Base-by-base conservation (phyloP, 129 eudicot genomes). In the Saussurea involucrata region DNA sequence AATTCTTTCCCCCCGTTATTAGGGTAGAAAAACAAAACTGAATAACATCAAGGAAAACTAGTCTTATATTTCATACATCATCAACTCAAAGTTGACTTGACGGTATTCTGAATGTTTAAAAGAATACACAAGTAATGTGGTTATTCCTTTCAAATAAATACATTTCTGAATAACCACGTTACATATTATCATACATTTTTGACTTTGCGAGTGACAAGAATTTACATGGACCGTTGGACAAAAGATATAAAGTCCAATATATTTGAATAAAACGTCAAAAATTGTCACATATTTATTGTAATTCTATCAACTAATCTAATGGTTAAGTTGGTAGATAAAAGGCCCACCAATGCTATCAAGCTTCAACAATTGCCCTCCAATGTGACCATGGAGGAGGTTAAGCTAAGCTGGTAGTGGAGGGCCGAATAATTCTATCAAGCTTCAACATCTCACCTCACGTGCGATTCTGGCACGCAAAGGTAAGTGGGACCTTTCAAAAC, bases 261-360 rank as follows among this genome's bases (percentile, higher is more conserved):
- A 17, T 53, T n/a, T 53, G 31, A 36, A 68, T 34, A 67, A 27
- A 80, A 49, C 34, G 24, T 36, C 21, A 31, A 66, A 18, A 37
- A 40, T 53, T 9, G 32, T 70, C 72, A 79, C 20, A 4, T 79
- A 17, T 32, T 64, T 42, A 79, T 44, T 28, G 55, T 55, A 31
- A 72, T 17, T 15, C 55, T 32, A 42, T 42, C 53, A 46, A 79
- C 58, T 72, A 58, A 73, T 53, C 44, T 22, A 66, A 53, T 80
- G 18, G 42, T 80, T 65, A 73, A 73, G 63, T 67, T 49, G 74
- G 46, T 80, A 33, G 49, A 64, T 5, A 71, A 65, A 28, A 18
- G 33, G 37, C 58, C 83, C 36, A 73, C 64, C 66, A 17, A 63
- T 63, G 83, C 83, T 72, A 80, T 72, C 78, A 73, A 49, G 74